Base-by-base conservation (phyloP, 805 yeast species). In the Kregervanrija fluxuum region DNA sequence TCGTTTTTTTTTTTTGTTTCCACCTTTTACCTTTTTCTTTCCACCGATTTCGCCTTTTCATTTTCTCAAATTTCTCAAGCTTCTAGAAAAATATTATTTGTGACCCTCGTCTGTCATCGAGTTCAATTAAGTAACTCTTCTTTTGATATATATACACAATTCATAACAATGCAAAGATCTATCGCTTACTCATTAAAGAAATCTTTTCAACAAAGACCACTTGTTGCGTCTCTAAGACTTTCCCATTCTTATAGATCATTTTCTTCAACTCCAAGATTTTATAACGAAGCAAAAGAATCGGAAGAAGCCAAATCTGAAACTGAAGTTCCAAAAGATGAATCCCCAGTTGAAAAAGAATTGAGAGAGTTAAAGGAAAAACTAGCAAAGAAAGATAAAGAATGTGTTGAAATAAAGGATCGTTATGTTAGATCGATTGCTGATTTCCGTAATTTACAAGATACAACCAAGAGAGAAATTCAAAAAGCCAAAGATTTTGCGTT, bases 401-500 rank as follows among this genome's bases (percentile, higher is more conserved):
- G 74, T 51, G 89, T 89, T 22, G 88, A 84, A 54, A 70, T 85
- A 69, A 89, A 87, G 65, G 95, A 88, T 64, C 80, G 82, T 55
- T 82, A 85, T 60, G 73, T 87, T 46, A 79, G 95, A 54, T 75
- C 95, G 17, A 75, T 88, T 46, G 96, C 96, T 22, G 97, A 89
- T 65, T 90, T 88, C 81, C 80, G 95, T 57, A 88, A 86, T 67
- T 72, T 89, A 56, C 97, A 89, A 71, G 91, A 85, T 61, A 81
- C 90, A 42, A 87, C 96, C 48, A 84, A 85, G 68, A 76, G 85
- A 55, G 96, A 90, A 62, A 71, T 85, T 45, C 83, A 85, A 67
- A 85, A 85, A 69, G 88, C 96, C 44, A 82, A 74, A 61, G 96
- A 87, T 60, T 89, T 82, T 68, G 96, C 96, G 0, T 72, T 90